phyloP scores from a whole-genome alignment of 75 land plant genomes.

The Cupressus sempervirens region DNA sequence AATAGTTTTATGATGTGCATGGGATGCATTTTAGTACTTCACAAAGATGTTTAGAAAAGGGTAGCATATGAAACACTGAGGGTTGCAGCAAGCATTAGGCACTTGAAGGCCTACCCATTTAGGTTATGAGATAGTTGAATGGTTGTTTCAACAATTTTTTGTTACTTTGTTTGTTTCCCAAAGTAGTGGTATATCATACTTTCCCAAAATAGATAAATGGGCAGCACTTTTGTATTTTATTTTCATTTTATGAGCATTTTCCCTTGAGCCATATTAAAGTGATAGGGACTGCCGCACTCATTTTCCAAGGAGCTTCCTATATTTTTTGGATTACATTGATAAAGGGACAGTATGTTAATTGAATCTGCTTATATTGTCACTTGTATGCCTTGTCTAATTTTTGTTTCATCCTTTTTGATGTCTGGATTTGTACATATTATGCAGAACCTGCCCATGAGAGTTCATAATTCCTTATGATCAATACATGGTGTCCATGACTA shows the following conservation, averaged over 20 bases:
- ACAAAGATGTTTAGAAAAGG: background rate
- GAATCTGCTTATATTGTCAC: background rate
- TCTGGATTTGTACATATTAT: background rate
- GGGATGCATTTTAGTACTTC: too few species aligned
- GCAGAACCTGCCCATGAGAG: constrained; percentile 75
- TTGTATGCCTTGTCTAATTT: background rate
- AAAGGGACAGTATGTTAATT: background rate
- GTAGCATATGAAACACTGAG: background rate
- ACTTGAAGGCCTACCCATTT: background rate
- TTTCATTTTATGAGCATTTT: background rate
- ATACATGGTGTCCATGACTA: constrained; percentile 55
- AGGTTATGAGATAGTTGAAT: background rate
- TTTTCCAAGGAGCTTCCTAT: background rate
- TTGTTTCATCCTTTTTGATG: background rate
- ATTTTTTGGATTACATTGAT: background rate
- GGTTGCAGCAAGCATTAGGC: background rate
- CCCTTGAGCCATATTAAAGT: background rate
- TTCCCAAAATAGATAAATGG: background rate
- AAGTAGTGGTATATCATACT: too few species aligned
- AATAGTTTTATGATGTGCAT: too few species aligned
- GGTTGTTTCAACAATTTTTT: too few species aligned
- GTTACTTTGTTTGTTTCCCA: too few species aligned
- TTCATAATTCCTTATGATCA: constrained; percentile 67
- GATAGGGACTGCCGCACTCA: too few species aligned
- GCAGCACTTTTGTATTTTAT: background rate